Base-by-base conservation (phyloP, 1,139 yeast species). In the Blastobotrys elegans region DNA sequence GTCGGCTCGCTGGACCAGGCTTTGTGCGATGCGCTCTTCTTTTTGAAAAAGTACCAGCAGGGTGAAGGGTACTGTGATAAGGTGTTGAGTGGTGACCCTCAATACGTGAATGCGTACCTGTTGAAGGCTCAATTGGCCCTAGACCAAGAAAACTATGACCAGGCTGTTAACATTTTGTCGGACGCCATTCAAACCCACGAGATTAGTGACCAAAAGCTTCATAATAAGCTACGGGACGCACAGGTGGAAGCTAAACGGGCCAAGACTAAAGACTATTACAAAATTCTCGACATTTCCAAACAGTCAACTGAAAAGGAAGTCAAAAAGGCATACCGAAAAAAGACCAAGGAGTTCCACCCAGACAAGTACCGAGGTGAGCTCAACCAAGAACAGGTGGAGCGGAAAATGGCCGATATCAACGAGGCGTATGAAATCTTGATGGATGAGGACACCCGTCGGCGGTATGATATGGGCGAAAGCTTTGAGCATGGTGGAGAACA, bases 351-450 rank as follows among this genome's bases (percentile, higher is more conserved):
- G 61, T 86, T 76, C 63, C 98, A 92, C 61, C 98, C 98, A 0
- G 98, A 92, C 66, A 90, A 92, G 66, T 79, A 83, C 60, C 82
- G 80, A 61, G 82, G 80, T 27, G 88, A 81, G 34, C 61, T 84
- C 55, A 68, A 79, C 2, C 75, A 79, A n/a, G 89, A 83, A 24
- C 77, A 84, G 53, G 84, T 84, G 35, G 95, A 88, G 64, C 71
- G 72, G 40, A 87, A 85, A 59, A 92, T 92, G 94, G 89, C 95
- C 49, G 90, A 84, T 45, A 86, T 92, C 54, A 92, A 92, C 65
- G 88, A 84, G 62, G 98, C 98, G 0, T 90, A 92, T 63, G 97
- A 90, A 61, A 82, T 84, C 2, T 71, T 92, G 42, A 77, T 90
- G 8, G 79, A 84, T 56, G 76, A 77, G 2, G 86, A 82, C 44